These are phyloP conservation scores for Mycena galericulata DNA, from an alignment of 768 basidiomycete species.

Conservation along the genomic window DNA sequence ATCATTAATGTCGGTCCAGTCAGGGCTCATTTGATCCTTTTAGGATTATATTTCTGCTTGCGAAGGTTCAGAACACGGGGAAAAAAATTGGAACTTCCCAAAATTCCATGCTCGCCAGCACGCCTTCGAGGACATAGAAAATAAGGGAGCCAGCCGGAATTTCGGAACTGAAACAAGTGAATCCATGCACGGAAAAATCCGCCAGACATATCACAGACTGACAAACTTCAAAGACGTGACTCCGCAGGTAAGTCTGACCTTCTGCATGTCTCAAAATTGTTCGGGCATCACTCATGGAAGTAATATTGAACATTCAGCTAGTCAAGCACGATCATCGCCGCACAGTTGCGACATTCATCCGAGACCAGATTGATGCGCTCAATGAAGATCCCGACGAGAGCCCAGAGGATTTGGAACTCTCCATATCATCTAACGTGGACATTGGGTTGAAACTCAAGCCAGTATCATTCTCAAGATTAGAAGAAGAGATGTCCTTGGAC, in stretches of 20 bases:
- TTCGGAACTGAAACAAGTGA: conserved; percentile 40
- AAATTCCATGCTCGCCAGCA: conserved; percentile 17
- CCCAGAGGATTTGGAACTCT: not conserved
- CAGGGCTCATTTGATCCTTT: not conserved
- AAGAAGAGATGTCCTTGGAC: no score
- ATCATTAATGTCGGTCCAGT: not conserved
- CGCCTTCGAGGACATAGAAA: conserved; percentile 29
- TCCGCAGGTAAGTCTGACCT: conserved; percentile 19
- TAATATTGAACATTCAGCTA: not conserved
- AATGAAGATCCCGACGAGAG: not conserved
- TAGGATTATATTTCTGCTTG: conserved; percentile 2
- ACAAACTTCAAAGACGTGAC: conserved; percentile 37
- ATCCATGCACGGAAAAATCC: conserved; percentile 35
- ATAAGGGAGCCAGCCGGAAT: conserved; percentile 30
- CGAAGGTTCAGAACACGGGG: not conserved
- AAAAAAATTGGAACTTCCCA: conserved; percentile 41
- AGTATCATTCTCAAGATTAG: not conserved
- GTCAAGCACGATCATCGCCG: conserved; percentile 13
- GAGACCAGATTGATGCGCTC: conserved; percentile 7
- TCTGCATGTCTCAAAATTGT: not conserved
- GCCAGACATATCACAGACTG: conserved; percentile 22
- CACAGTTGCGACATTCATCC: not conserved
- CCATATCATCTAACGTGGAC: conserved; percentile 2
- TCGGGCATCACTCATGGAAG: no score
- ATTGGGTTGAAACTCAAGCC: not conserved